Evolutionary conservation across 2,329 filamentous ascomycete species (phyloP).

Genomic region (Gnomoniopsis sp.): DNA sequence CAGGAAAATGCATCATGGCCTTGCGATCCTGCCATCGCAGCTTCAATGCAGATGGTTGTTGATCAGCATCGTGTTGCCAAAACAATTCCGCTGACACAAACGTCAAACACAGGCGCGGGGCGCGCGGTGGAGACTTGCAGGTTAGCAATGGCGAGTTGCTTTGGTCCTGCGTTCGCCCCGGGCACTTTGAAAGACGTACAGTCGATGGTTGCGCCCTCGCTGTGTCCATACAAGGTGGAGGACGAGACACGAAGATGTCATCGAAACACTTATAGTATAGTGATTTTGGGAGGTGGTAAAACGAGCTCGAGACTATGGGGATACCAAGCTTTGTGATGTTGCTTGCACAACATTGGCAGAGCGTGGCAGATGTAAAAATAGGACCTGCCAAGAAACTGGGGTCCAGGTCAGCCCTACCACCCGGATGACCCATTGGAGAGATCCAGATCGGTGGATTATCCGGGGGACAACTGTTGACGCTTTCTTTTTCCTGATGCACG

Average conservation of each 20-base stretch:
- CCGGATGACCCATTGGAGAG: neutral
- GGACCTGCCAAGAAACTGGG: neutral
- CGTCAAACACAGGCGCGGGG: slow-evolving; percentile 12
- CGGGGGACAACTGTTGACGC: neutral
- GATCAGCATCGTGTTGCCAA: neutral
- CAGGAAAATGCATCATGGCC: neutral
- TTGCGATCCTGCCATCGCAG: slow-evolving; percentile 9
- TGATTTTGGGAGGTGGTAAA: neutral
- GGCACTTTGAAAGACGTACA: neutral
- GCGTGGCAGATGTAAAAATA: neutral
- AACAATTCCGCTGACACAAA: slow-evolving; percentile 7
- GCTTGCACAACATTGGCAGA: neutral
- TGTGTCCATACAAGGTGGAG: neutral
- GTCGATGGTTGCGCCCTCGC: neutral
- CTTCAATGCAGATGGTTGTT: neutral
- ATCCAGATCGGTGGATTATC: neutral
- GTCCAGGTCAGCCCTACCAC: neutral
- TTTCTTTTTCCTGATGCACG: neutral
- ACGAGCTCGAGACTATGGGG: neutral
- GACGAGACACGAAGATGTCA: neutral
- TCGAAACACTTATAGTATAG: neutral
- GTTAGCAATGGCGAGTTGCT: neutral
- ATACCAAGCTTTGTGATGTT: neutral
- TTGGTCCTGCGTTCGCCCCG: neutral
- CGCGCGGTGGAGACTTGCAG: slow-evolving; percentile 4